A percentile compares a stretch with the other conserved stretches of the same genome.
Conservation (phyloP, 768 basidiomycete species). For the Pleurotus cornucopiae region DNA sequence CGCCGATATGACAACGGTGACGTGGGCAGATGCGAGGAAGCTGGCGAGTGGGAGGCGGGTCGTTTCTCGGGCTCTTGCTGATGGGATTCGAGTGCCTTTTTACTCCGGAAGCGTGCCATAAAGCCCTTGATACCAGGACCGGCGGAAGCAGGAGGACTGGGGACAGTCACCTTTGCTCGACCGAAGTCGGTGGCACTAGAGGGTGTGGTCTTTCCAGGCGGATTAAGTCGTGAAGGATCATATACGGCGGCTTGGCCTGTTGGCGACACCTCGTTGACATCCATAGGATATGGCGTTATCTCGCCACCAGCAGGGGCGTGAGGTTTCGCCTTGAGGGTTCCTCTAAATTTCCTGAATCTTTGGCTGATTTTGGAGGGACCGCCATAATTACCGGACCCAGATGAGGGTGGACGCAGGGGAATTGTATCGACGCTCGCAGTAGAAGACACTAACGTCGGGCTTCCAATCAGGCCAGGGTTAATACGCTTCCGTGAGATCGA, state of each 20-base stretch:
- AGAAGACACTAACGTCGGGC: conserved; percentile 60
- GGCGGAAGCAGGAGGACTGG: conserved; percentile 67
- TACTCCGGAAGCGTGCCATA: conserved; percentile 71
- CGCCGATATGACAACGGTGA: conserved; percentile 27
- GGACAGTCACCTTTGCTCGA: conserved; percentile 49
- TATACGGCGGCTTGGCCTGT: conserved; percentile 33
- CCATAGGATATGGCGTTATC: conserved; percentile 36
- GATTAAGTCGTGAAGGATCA: conserved; percentile 33
- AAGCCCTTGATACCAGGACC: conserved; percentile 75
- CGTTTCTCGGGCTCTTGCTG: conserved; percentile 21
- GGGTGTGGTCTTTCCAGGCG: conserved; percentile 26
- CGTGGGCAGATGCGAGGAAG: conserved; percentile 26
- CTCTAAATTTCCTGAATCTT: conserved; percentile 68
- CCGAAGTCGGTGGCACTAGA: conserved; percentile 47
- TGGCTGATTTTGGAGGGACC: conserved; percentile 60
- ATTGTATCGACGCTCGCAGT: conserved; percentile 67
- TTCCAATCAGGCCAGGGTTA: conserved; percentile 60
- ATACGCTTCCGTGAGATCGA: conserved; percentile 56
- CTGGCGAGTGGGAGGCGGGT: conserved; percentile 22
- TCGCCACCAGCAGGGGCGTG: conserved; percentile 44
- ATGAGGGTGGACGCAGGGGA: conserved; percentile 52
- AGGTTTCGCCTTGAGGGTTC: conserved; percentile 56
- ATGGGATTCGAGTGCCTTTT: conserved; percentile 32
- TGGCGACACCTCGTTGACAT: conserved; percentile 33
- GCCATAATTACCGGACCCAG: conserved; percentile 37